Evolutionary conservation across 2,329 filamentous ascomycete genomes (phyloP).

Genomic region (Exophiala sideris): DNA sequence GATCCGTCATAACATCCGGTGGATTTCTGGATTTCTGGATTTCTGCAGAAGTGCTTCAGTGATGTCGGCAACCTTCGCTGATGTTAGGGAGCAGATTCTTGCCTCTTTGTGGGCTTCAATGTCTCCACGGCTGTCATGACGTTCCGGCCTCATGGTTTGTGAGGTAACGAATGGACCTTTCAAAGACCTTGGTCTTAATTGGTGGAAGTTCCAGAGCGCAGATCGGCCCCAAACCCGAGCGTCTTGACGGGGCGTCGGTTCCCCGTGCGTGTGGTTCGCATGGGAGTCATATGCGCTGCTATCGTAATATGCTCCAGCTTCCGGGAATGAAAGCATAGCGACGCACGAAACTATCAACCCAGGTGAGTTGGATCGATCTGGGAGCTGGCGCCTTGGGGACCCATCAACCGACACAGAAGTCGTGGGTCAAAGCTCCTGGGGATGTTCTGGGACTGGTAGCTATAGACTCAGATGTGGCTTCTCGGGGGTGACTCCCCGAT

Average conservation of each 20-base stretch:
- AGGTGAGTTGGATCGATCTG: background rate
- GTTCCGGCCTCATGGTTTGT: background rate
- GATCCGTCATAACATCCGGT: no score
- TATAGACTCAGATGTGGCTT: constrained; percentile 7
- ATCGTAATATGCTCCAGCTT: background rate
- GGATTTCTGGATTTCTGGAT: no score
- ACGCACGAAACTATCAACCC: background rate
- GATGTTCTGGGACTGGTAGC: constrained; percentile 9
- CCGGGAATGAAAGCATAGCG: background rate
- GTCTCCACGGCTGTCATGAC: background rate
- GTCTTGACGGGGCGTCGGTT: constrained; percentile 2
- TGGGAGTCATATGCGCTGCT: constrained; percentile 4
- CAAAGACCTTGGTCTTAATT: background rate
- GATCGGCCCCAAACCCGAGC: constrained; percentile 13
- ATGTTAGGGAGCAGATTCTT: no score
- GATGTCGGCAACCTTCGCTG: no score
- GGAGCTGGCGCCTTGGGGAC: no score
- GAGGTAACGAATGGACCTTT: background rate
- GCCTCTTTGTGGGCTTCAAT: no score
- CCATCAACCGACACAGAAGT: no score
- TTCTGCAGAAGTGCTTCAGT: no score
- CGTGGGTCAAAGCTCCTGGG: background rate
- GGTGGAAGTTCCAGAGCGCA: constrained; percentile 8
- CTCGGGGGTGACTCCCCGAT: background rate
- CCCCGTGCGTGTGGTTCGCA: constrained; percentile 10